These are phyloP conservation scores for Bromus sterilis DNA, from an alignment of 176 grass and related monocot species.

Conservation along the genomic window DNA sequence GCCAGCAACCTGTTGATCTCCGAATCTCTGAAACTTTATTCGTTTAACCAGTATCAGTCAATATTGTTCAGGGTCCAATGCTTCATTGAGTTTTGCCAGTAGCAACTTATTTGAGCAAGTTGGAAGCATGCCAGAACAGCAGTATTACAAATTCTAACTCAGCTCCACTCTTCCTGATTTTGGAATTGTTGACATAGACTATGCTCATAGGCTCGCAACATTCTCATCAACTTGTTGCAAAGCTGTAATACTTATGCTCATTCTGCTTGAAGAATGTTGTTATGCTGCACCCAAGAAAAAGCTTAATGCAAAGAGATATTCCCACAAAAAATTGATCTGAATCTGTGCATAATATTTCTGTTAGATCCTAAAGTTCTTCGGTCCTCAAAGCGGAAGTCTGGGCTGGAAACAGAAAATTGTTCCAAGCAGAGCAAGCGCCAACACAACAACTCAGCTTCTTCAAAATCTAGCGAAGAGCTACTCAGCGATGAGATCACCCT, in stretches of 20 bases:
- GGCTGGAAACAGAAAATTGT: background rate
- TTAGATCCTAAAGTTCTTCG: background rate
- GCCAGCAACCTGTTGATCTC: background rate
- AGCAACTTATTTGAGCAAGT: background rate
- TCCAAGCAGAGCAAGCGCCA: slow-evolving; percentile 36
- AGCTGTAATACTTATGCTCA: background rate
- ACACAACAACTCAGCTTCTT: background rate
- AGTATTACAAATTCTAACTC: background rate
- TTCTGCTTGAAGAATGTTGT: background rate
- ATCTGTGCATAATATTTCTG: background rate
- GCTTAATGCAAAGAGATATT: background rate
- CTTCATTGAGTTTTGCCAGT: background rate
- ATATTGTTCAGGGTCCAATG: background rate
- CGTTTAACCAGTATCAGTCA: background rate
- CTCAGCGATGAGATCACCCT: slow-evolving; percentile 37
- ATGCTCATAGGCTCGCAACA: background rate
- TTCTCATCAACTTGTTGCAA: background rate
- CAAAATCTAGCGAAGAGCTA: background rate
- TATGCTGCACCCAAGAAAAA: background rate
- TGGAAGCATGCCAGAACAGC: background rate
- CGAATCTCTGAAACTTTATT: background rate
- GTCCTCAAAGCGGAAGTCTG: slow-evolving; percentile 20
- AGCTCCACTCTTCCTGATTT: background rate
- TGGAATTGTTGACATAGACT: background rate
- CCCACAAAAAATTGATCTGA: background rate